A percentile compares a stretch with the other conserved stretches of the same genome.
Evolutionary conservation across 2,329 filamentous ascomycete species (phyloP).

Genomic region (Hawksworthiomyces lignivorus): DNA sequence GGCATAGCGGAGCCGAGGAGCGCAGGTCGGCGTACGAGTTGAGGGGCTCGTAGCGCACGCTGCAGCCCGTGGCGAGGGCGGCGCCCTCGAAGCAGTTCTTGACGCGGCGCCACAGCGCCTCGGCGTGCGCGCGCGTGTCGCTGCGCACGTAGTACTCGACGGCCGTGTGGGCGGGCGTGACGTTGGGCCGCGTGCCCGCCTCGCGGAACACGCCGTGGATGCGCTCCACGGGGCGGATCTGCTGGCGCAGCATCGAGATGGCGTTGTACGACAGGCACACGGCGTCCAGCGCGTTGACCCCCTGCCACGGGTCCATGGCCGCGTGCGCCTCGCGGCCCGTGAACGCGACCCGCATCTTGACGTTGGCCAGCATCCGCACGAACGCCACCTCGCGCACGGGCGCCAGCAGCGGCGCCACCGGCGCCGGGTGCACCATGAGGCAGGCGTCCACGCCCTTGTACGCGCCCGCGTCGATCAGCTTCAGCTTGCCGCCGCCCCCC

Average conservation of each 20-base stretch:
- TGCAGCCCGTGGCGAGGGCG: conserved; percentile 28
- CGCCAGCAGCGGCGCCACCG: not conserved
- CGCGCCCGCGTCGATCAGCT: conserved; percentile 33
- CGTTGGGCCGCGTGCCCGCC: conserved; percentile 26
- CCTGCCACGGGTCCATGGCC: conserved; percentile 37
- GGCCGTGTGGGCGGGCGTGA: conserved; percentile 31
- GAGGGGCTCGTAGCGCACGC: conserved; percentile 20
- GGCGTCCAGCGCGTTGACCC: conserved; percentile 41
- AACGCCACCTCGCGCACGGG: conserved; percentile 13
- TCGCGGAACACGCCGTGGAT: conserved; percentile 41
- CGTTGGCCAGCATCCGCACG: conserved; percentile 15
- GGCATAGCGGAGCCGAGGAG: conserved; percentile 21
- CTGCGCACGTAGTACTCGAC: conserved; percentile 38
- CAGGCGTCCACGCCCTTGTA: conserved; percentile 28
- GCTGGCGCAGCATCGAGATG: conserved; percentile 37
- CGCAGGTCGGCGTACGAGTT: conserved; percentile 26
- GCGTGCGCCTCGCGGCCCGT: conserved; percentile 36
- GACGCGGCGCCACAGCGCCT: conserved; percentile 23
- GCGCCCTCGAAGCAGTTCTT: conserved; percentile 26
- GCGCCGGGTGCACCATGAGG: conserved; percentile 33
- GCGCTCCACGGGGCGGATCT: conserved; percentile 38
- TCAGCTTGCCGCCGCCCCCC: conserved; percentile 35
- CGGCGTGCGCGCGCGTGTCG: conserved; percentile 28
- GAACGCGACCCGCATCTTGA: conserved; percentile 27
- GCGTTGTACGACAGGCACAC: conserved; percentile 28